Conservation (phyloP, 495 filamentous ascomycete species). For the Aeminium ludgeri region DNA sequence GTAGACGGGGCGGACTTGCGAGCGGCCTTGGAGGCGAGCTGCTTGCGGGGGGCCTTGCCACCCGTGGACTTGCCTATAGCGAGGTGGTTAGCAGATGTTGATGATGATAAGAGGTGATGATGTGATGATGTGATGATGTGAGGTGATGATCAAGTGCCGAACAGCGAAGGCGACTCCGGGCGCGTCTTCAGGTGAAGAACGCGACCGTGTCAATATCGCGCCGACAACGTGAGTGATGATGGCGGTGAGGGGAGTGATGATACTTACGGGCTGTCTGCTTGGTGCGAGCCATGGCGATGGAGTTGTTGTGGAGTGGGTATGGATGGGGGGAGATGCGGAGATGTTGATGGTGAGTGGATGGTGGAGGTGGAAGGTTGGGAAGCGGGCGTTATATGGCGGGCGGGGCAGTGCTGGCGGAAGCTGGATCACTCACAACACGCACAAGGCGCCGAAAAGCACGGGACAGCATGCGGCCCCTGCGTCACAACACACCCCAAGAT, state of each 20-base stretch:
- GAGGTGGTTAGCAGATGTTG: slow-evolving; percentile 26
- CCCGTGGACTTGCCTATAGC: slow-evolving; percentile 76
- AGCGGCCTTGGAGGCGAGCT: slow-evolving; percentile 77
- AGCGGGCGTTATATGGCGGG: too few relatives aligned
- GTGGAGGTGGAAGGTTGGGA: slow-evolving; percentile 21
- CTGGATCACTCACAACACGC: slow-evolving; percentile 1
- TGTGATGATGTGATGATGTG: slow-evolving; percentile 17
- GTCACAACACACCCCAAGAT: too few relatives aligned
- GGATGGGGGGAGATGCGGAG: slow-evolving; percentile 13
- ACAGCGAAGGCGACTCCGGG: slow-evolving; percentile 8
- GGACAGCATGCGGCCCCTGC: neutral
- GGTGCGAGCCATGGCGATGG: slow-evolving; percentile 76
- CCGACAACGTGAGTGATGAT: neutral
- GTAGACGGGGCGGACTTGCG: slow-evolving; percentile 58
- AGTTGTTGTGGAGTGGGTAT: slow-evolving; percentile 25
- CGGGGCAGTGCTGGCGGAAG: too few relatives aligned
- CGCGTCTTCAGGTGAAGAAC: slow-evolving; percentile 3
- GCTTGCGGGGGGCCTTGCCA: slow-evolving; percentile 99
- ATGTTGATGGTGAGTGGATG: slow-evolving; percentile 23
- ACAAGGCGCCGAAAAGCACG: too few relatives aligned
- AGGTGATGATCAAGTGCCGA: slow-evolving; percentile 9
- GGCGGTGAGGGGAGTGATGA: slow-evolving; percentile 4
- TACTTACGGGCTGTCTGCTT: slow-evolving; percentile 99
- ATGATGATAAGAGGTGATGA: slow-evolving; percentile 7
- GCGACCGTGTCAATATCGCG: too few relatives aligned